Evolutionary conservation across 2,329 filamentous ascomycete genomes (phyloP).

Genomic region (Cladosporium sp.): DNA sequence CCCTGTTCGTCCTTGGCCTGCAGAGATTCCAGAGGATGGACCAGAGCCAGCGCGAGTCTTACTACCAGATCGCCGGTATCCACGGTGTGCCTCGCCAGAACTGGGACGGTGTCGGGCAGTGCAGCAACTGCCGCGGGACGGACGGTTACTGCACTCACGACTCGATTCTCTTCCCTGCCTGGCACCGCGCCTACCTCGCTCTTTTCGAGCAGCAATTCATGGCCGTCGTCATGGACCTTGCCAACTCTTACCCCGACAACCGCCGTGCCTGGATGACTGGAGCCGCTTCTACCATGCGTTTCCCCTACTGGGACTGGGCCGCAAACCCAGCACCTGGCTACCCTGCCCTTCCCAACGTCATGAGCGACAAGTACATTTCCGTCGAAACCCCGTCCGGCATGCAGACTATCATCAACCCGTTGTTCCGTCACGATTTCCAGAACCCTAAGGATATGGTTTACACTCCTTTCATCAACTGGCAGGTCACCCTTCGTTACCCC

Average conservation of each 20-base stretch:
- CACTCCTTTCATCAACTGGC: conserved; percentile 27
- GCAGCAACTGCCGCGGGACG: conserved; percentile 23
- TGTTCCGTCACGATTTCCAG: conserved; percentile 18
- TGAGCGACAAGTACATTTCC: conserved; percentile 22
- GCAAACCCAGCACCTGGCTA: conserved; percentile 18
- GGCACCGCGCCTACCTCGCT: conserved; percentile 32
- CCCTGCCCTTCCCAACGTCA: conserved; percentile 21
- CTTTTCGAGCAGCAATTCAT: conserved; percentile 33
- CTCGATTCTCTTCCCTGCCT: conserved; percentile 31
- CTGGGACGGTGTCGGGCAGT: conserved; percentile 28
- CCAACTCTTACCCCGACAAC: conserved; percentile 21
- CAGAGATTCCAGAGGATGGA: conserved; percentile 19
- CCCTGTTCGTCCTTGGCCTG: conserved; percentile 23
- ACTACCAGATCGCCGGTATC: conserved; percentile 27
- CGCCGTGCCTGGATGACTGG: conserved; percentile 20
- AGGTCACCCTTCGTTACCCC: conserved; percentile 28
- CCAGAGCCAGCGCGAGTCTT: conserved; percentile 19
- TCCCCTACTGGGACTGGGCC: conserved; percentile 29
- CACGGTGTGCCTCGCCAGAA: conserved; percentile 30
- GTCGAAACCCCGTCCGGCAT: conserved; percentile 18
- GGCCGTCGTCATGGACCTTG: conserved; percentile 25
- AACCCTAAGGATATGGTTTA: conserved; percentile 25
- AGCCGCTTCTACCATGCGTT: conserved; percentile 25
- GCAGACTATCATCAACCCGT: conserved; percentile 16
- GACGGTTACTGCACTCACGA: conserved; percentile 35